Evolutionary conservation across 1,284 basidiomycete species (phyloP).

Genomic region (Boletellus sp.): DNA sequence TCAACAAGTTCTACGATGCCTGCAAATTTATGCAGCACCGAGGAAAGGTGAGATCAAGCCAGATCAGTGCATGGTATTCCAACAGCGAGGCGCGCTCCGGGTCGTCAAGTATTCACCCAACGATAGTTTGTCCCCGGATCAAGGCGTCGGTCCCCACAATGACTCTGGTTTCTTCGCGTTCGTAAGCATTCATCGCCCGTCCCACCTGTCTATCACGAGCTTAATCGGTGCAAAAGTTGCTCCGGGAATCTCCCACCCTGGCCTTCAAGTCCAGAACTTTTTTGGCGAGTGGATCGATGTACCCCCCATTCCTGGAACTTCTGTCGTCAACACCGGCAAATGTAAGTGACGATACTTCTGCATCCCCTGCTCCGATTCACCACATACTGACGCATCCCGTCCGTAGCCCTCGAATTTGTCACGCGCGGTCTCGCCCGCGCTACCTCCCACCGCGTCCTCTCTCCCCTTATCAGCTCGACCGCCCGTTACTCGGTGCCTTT

Average conservation of each 20-base stretch:
- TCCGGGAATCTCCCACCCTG: constrained; percentile 42
- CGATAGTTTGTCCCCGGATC: constrained; percentile 29
- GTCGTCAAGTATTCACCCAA: constrained; percentile 38
- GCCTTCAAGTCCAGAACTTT: constrained; percentile 41
- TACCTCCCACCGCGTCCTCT: constrained; percentile 40
- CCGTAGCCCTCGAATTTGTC: constrained; percentile 36
- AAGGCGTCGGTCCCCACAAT: constrained; percentile 43
- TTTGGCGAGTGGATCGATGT: constrained; percentile 49
- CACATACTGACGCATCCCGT: neutral
- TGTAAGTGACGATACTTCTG: constrained; percentile 7
- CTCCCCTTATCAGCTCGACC: constrained; percentile 32
- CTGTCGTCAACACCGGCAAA: constrained; percentile 55
- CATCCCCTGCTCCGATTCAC: neutral
- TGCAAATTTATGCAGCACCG: constrained; percentile 34
- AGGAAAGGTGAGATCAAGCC: constrained; percentile 22
- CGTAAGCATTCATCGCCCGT: constrained; percentile 17
- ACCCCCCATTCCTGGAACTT: constrained; percentile 46
- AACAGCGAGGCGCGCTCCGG: constrained; percentile 16
- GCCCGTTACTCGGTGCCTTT: constrained; percentile 42
- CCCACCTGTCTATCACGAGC: neutral
- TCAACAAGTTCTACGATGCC: constrained; percentile 30
- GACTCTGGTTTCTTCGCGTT: constrained; percentile 43
- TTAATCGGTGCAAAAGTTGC: constrained; percentile 27
- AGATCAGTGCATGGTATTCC: neutral
- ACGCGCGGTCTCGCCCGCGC: constrained; percentile 38